Conservation (phyloP, 768 basidiomycete genomes). For the Trametes cinnabarina region DNA sequence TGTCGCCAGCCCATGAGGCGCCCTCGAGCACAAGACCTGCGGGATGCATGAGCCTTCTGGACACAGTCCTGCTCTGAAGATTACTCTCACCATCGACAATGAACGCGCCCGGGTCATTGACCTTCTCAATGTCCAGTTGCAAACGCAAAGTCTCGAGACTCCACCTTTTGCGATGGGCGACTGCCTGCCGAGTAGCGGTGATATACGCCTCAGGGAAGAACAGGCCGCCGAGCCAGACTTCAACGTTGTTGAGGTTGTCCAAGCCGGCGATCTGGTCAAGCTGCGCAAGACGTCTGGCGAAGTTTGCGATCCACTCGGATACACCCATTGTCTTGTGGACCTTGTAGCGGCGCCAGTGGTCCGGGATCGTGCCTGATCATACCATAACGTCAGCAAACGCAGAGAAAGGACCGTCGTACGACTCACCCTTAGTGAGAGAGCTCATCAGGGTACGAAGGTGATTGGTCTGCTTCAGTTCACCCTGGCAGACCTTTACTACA, state of each 20-base stretch:
- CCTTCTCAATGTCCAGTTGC: conserved; percentile 76
- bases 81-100: conserved; percentile 75
- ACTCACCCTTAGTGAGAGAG: conserved; percentile 79
- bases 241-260: conserved; percentile 62
- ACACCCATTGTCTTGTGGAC: conserved; percentile 79
- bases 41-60: not conserved
- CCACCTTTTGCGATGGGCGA: conserved; percentile 89
- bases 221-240: conserved; percentile 90
- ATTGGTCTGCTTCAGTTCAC: conserved; percentile 92
- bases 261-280: conserved; percentile 67
- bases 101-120: conserved; percentile 77
- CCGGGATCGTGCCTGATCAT: conserved; percentile 73
- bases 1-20: conserved; percentile 68
- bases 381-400: not conserved
- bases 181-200: conserved; percentile 93
- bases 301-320: conserved; percentile 81
- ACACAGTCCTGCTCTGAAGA: too few species aligned
- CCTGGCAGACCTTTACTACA: conserved; percentile 81
- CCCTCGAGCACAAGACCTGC: conserved; percentile 86
- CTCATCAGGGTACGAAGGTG: conserved; percentile 91
- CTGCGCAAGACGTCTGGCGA: conserved; percentile 78
- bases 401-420: not conserved
- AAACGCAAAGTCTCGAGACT: conserved; percentile 87
- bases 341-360: conserved; percentile 89
- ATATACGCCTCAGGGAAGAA: conserved; percentile 98